These are phyloP conservation scores for Lathyrus aphaca DNA, from an alignment of 306 rosid species.

Conservation along the genomic window DNA sequence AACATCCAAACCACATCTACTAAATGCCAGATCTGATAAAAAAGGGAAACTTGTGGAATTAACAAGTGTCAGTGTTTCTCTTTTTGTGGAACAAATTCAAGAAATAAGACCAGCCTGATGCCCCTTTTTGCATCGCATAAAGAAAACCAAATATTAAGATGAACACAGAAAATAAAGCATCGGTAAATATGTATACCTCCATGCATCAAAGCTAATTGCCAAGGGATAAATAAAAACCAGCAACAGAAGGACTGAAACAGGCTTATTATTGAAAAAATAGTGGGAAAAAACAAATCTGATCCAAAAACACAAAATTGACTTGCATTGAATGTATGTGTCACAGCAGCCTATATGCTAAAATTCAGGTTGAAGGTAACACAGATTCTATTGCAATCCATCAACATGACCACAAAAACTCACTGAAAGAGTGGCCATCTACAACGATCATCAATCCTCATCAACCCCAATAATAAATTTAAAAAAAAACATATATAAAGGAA, in stretches of 20 bases:
- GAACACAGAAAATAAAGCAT: conserved; percentile 17
- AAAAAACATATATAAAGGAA: neutral
- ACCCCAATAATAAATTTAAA: neutral
- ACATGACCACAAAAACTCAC: neutral
- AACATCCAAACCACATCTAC: conserved; percentile 20
- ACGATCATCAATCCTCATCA: neutral
- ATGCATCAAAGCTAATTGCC: conserved; percentile 11
- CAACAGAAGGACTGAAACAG: conserved; percentile 20
- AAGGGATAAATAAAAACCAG: conserved; percentile 9
- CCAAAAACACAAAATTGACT: conserved; percentile 3
- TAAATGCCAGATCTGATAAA: conserved; percentile 17
- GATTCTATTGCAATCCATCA: conserved; percentile 14
- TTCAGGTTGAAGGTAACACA: conserved; percentile 27
- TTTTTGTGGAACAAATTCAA: conserved; percentile 7
- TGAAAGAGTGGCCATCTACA: neutral
- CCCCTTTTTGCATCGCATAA: conserved; percentile 5
- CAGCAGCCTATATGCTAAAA: conserved; percentile 3
- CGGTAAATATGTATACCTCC: neutral
- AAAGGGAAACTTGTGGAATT: neutral
- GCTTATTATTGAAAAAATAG: conserved; percentile 2
- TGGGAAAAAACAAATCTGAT: conserved; percentile 1
- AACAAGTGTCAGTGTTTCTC: neutral
- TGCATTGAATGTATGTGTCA: conserved; percentile 23
- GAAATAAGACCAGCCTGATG: conserved; percentile 7
- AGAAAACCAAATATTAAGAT: conserved; percentile 30